Evolutionary conservation across 2,329 filamentous ascomycete genomes (phyloP).

Genomic region (Cytospora leucostoma): DNA sequence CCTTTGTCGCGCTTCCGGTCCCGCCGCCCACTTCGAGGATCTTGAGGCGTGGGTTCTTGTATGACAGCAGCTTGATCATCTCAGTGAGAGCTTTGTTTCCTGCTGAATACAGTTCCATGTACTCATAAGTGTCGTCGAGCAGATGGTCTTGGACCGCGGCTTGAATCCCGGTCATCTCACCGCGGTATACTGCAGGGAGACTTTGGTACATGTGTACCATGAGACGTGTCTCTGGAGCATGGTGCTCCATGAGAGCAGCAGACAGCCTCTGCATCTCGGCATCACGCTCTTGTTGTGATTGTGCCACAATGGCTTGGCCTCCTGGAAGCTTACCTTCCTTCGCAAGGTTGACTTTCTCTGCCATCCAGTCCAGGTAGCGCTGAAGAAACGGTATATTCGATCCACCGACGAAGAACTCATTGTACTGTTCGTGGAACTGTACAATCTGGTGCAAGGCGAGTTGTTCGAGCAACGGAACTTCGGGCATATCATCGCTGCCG

Average conservation of each 20-base stretch:
- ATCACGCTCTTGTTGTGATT: too few species aligned
- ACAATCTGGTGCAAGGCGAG: not conserved
- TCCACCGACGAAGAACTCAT: not conserved
- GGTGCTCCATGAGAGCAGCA: not conserved
- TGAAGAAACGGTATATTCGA: not conserved
- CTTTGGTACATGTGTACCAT: not conserved
- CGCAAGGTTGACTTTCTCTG: not conserved
- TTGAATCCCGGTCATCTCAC: constrained; percentile 1
- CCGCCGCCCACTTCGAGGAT: too few species aligned
- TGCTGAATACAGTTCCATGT: not conserved
- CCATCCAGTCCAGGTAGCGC: not conserved
- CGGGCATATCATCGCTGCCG: not conserved
- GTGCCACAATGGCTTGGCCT: too few species aligned
- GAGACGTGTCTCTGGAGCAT: not conserved
- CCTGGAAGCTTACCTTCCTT: not conserved
- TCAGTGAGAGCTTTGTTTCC: not conserved
- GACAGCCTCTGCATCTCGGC: not conserved
- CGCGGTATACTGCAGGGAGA: not conserved
- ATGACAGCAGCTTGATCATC: not conserved
- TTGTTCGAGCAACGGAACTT: not conserved
- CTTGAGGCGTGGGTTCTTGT: not conserved
- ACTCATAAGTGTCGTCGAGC: constrained; percentile 13
- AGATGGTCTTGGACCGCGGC: constrained; percentile 7
- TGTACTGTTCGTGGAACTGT: not conserved
- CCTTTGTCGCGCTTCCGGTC: constrained; percentile 1